Percentiles rank a stretch among this genome's conserved stretches.
phyloP scores from a whole-genome alignment of 2,329 filamentous ascomycete species.

The Fusarium goolgardi region DNA sequence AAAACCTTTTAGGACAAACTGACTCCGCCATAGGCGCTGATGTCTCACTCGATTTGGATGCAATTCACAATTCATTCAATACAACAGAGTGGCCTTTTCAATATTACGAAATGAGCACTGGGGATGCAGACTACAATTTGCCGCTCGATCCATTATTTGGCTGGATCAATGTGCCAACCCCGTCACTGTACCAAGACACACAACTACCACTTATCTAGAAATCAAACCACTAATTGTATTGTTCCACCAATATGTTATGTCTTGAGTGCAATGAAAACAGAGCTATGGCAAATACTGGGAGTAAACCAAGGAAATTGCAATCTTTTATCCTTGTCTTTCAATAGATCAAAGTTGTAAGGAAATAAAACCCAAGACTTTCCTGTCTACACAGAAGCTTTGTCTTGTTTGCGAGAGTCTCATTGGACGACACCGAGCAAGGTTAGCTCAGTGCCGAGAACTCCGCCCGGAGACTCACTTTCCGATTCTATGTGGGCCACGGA shows the following conservation, averaged over 20 bases:
- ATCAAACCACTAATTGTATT: neutral
- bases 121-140: neutral
- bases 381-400: neutral
- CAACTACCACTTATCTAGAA: neutral
- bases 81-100: neutral
- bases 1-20: neutral
- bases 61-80: neutral
- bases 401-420: neutral
- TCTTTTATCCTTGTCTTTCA: neutral
- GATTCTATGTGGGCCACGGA: neutral
- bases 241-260: too few relatives aligned
- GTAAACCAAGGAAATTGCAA: too few relatives aligned
- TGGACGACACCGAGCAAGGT: neutral
- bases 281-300: too few relatives aligned
- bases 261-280: too few relatives aligned
- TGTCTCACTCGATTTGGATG: neutral
- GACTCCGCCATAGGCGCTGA: rapidly evolving
- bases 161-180: conserved; percentile 16
- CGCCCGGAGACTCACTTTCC: conserved; percentile 7
- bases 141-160: conserved; percentile 15
- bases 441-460: neutral
- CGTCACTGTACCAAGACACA: neutral
- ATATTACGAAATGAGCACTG: neutral
- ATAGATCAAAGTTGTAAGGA: rapidly evolving
- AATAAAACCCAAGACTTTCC: neutral